Evolutionary conservation across 2,329 filamentous ascomycete species (phyloP).

Genomic region (Colletotrichum sp.): DNA sequence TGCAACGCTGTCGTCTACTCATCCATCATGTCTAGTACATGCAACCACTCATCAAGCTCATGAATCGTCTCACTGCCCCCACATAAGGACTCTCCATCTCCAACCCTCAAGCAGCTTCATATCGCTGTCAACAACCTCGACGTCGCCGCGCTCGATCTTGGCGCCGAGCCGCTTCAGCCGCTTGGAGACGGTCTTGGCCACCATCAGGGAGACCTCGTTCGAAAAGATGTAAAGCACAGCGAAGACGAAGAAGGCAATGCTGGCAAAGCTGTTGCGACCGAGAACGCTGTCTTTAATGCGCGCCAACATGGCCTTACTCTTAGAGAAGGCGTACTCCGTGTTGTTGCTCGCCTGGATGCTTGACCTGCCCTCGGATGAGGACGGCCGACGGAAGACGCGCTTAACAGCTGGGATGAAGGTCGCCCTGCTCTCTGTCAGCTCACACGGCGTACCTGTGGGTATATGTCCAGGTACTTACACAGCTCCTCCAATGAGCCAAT

Average conservation of each 20-base stretch:
- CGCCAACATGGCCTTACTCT: constrained; percentile 53
- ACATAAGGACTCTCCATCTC: constrained; percentile 61
- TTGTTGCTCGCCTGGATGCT: constrained; percentile 44
- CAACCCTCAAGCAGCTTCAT: constrained; percentile 56
- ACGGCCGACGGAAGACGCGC: constrained; percentile 52
- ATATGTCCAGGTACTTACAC: constrained; percentile 43
- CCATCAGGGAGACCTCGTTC: constrained; percentile 61
- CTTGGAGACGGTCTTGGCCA: constrained; percentile 56
- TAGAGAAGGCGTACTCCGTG: constrained; percentile 62
- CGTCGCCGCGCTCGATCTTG: constrained; percentile 52
- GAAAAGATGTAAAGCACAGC: constrained; percentile 63
- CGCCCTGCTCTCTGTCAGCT: constrained; percentile 38
- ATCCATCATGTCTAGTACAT: background rate
- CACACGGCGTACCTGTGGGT: background rate
- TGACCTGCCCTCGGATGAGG: constrained; percentile 35
- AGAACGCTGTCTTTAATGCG: constrained; percentile 52
- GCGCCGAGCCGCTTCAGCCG: constrained; percentile 51
- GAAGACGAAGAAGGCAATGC: constrained; percentile 59
- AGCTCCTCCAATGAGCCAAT: constrained; percentile 55
- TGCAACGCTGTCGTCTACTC: background rate
- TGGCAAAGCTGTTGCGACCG: constrained; percentile 50
- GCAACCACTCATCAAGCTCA: background rate
- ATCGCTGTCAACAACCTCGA: constrained; percentile 52
- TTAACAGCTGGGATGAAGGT: constrained; percentile 58
- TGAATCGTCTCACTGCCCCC: constrained; percentile 30